These are phyloP conservation scores for Casuarina equisetifolia DNA, from an alignment of 306 rosid genomes.

Conservation along the genomic window DNA sequence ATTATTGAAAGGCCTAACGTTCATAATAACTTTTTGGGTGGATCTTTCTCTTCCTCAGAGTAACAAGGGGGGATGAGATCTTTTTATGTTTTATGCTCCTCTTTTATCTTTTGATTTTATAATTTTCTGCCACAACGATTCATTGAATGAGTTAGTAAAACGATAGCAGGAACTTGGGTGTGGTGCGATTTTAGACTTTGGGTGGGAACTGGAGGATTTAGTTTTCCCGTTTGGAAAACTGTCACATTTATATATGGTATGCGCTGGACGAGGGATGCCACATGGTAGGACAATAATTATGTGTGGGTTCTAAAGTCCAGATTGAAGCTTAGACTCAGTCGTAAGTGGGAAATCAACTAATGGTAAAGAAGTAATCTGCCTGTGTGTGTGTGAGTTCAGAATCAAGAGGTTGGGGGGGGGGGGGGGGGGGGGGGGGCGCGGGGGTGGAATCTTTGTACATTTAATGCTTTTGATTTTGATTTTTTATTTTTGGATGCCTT, in stretches of 20 bases:
- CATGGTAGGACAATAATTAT: background rate
- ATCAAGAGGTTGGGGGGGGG: no score
- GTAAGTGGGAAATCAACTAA: background rate
- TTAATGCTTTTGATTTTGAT: no score
- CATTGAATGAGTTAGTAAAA: no score
- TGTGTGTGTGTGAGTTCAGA: background rate
- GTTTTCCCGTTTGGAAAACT: background rate
- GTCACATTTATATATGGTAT: background rate
- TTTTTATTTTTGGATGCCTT: background rate
- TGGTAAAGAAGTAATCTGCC: background rate
- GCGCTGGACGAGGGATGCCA: background rate
- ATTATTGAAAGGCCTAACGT: background rate
- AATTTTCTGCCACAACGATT: background rate
- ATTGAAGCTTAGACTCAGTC: no score
- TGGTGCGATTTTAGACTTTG: background rate
- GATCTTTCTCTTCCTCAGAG: background rate
- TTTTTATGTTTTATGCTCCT: background rate
- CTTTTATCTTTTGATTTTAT: background rate
- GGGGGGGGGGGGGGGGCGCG: no score
- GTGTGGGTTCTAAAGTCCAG: background rate
- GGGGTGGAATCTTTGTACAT: no score
- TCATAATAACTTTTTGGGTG: background rate
- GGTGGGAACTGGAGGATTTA: background rate
- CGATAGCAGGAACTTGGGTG: background rate
- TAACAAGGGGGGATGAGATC: background rate